Evolutionary conservation across 2,329 filamentous ascomycete species (phyloP).

Genomic region (Colletotrichum sp.): DNA sequence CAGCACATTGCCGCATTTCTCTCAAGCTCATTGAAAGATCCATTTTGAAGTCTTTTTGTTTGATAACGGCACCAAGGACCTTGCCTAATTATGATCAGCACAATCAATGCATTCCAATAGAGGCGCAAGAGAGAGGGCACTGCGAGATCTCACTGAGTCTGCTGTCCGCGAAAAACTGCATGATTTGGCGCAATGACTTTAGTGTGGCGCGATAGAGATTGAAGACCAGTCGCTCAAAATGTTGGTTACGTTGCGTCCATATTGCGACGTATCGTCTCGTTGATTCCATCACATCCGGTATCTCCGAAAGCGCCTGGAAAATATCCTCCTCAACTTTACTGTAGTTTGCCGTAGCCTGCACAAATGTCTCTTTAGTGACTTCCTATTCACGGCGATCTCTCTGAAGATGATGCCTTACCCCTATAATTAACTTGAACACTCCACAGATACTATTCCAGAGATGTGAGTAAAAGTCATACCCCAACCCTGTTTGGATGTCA

Average conservation of each 20-base stretch:
- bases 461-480: not conserved
- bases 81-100: not conserved
- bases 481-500: not conserved
- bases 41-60: not conserved
- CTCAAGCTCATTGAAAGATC: conserved; percentile 1
- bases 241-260: not conserved
- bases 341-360: not conserved
- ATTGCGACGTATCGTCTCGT: conserved; percentile 12
- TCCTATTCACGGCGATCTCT: fast-evolving
- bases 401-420: not conserved
- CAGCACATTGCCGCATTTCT: not conserved
- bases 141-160: not conserved
- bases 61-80: not conserved
- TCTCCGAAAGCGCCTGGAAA: conserved; percentile 6
- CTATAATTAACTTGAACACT: not conserved
- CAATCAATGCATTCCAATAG: not conserved
- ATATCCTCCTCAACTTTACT: not conserved
- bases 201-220: conserved; percentile 13
- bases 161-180: conserved; percentile 21
- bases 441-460: not conserved
- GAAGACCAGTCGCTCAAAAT: conserved; percentile 11
- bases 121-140: not conserved
- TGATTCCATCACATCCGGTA: conserved; percentile 12
- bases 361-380: not conserved
- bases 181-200: conserved; percentile 1